A percentile compares a stretch with the other conserved stretches of the same genome.
These are phyloP conservation scores for Erythrobasidium yunnanense DNA, from an alignment of 768 basidiomycete genomes.

Conservation along the genomic window DNA sequence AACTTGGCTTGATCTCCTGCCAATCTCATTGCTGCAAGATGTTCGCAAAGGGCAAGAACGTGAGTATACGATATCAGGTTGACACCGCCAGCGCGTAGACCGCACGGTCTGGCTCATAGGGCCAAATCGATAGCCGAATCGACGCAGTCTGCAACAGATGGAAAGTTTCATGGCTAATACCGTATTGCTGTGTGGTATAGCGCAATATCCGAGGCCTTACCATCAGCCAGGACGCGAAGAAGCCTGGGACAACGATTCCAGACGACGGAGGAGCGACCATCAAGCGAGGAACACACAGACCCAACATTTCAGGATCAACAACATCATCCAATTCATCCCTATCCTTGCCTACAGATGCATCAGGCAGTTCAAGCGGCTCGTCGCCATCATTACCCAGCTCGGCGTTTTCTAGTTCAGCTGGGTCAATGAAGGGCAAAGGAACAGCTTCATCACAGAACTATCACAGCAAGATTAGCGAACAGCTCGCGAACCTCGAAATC, in stretches of 20 bases:
- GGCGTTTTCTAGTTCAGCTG: constrained; percentile 42
- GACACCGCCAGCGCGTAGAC: too few species aligned
- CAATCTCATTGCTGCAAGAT: too few species aligned
- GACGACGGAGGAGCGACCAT: constrained; percentile 27
- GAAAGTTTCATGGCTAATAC: too few species aligned
- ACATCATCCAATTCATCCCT: constrained; percentile 2
- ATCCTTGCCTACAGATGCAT: constrained; percentile 12
- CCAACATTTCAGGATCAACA: not conserved
- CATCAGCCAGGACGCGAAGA: constrained; percentile 30
- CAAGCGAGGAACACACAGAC: constrained; percentile 19
- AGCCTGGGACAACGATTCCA: constrained; percentile 31
- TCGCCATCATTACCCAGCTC: constrained; percentile 44
- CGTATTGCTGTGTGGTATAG: not conserved
- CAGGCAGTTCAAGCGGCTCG: constrained; percentile 47
- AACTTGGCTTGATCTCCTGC: too few species aligned
- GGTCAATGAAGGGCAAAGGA: constrained; percentile 43
- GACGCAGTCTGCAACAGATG: too few species aligned
- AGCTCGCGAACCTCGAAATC: constrained; percentile 74
- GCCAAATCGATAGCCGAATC: too few species aligned
- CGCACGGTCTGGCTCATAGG: too few species aligned
- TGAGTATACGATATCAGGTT: constrained; percentile 22
- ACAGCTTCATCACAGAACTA: constrained; percentile 27
- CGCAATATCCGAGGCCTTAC: constrained; percentile 37
- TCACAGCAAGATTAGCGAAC: constrained; percentile 67
- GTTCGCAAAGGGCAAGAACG: constrained; percentile 24